Evolutionary conservation across 345 rosid genomes (phyloP).

Genomic region (Citrus maxima): DNA sequence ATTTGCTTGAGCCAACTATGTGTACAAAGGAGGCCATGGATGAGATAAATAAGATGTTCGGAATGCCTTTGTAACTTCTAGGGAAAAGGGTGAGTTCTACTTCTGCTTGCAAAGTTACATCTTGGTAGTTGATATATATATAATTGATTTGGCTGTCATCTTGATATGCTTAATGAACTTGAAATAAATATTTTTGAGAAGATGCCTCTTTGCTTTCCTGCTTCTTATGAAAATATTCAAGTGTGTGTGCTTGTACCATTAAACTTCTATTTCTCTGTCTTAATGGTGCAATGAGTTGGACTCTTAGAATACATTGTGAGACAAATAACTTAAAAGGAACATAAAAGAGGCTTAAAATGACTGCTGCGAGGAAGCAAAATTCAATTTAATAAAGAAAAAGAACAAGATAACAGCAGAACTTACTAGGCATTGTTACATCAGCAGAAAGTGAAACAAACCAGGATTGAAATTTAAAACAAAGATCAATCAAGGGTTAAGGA

Average conservation of each 20-base stretch:
- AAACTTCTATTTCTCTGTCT: background rate
- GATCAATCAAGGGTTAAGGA: background rate
- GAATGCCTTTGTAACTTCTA: conserved; percentile 73
- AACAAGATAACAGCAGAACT: background rate
- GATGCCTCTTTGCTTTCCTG: background rate
- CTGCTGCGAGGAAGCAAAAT: conserved; percentile 3
- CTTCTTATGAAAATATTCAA: conserved; percentile 4
- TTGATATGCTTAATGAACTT: background rate
- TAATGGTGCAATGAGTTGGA: background rate
- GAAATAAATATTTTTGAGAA: background rate
- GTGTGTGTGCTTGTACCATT: background rate
- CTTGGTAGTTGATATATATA: background rate
- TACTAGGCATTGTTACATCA: background rate
- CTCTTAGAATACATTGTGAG: background rate
- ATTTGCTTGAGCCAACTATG: conserved; percentile 73
- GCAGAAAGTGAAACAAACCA: conserved; percentile 9
- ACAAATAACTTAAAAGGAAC: background rate
- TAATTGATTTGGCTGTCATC: background rate
- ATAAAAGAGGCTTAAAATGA: background rate
- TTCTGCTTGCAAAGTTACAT: background rate
- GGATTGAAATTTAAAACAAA: background rate
- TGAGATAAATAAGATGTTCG: conserved; percentile 81
- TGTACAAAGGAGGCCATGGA: conserved; percentile 86
- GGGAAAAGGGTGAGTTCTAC: conserved; percentile 13
- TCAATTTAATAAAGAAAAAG: conserved; percentile 8